Evolutionary conservation across 805 yeast genomes (phyloP).

Genomic region (Barnettozyma populi): DNA sequence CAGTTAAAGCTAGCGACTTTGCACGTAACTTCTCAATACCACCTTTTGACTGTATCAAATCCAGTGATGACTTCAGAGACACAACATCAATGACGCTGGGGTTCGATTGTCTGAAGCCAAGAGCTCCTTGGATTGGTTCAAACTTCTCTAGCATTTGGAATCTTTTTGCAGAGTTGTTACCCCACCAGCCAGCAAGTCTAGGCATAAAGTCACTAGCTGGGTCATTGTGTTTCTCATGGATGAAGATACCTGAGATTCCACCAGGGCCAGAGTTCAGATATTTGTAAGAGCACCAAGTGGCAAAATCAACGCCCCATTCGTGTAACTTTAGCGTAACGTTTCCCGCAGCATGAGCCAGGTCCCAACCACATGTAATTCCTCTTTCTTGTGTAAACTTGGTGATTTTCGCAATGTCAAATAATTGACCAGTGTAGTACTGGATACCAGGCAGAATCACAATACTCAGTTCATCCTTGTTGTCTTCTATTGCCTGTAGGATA

Average conservation of each 20-base stretch:
- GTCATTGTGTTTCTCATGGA: constrained; percentile 47
- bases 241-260: constrained; percentile 80
- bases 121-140: constrained; percentile 79
- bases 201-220: constrained; percentile 39
- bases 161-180: constrained; percentile 63
- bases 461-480: constrained; percentile 56
- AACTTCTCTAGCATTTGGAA: constrained; percentile 77
- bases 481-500: constrained; percentile 51
- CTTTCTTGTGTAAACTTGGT: constrained; percentile 53
- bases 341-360: constrained; percentile 91
- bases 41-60: constrained; percentile 52
- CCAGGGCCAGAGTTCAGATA: constrained; percentile 94
- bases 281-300: constrained; percentile 92
- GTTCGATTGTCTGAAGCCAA: constrained; percentile 85
- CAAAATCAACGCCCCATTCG: constrained; percentile 90
- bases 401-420: constrained; percentile 67
- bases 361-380: constrained; percentile 79
- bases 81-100: constrained; percentile 86
- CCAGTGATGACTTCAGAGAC: constrained; percentile 60
- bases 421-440: constrained; percentile 90
- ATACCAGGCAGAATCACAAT: constrained; percentile 80
- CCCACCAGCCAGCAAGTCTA: constrained; percentile 97
- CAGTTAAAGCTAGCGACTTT: constrained; percentile 55
- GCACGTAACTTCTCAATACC: constrained; percentile 55
- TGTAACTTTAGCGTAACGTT: constrained; percentile 74